Conservation (phyloP, 257 asterid species). For the Primulina tabacum region DNA sequence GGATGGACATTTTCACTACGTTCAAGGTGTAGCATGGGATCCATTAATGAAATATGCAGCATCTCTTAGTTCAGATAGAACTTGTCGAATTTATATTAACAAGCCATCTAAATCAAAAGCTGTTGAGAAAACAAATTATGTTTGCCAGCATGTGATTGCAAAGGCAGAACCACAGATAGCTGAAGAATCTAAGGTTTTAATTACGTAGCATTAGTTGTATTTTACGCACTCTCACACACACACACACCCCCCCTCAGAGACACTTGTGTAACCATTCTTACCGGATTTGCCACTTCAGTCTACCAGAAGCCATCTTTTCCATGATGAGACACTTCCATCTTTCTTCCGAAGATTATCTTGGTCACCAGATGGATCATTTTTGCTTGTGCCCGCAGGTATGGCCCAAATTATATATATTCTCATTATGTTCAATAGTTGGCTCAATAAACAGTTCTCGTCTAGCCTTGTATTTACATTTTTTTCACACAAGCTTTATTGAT, state of each 20-base stretch:
- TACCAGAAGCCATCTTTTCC: slow-evolving; percentile 76
- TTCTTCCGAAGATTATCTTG: slow-evolving; percentile 95
- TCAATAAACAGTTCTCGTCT: neutral
- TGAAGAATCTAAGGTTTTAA: slow-evolving; percentile 84
- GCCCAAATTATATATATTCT: neutral
- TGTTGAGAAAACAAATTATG: slow-evolving; percentile 63
- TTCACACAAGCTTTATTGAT: neutral
- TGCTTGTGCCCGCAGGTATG: slow-evolving; percentile 95
- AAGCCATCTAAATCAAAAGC: slow-evolving; percentile 82
- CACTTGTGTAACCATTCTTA: slow-evolving; percentile 22
- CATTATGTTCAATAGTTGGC: slow-evolving; percentile 14
- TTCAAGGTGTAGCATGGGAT: slow-evolving; percentile 98
- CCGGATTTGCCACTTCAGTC: slow-evolving; percentile 48
- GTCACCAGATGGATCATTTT: slow-evolving; percentile 97
- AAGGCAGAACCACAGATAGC: slow-evolving; percentile 55
- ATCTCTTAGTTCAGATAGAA: slow-evolving; percentile 94
- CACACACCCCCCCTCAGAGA: neutral
- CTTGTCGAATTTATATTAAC: slow-evolving; percentile 74
- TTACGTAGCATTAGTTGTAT: slow-evolving; percentile 7
- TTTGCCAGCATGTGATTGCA: slow-evolving; percentile 78
- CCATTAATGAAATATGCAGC: slow-evolving; percentile 82
- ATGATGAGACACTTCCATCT: slow-evolving; percentile 93
- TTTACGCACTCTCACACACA: slow-evolving; percentile 16
- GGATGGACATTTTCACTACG: slow-evolving; percentile 92
- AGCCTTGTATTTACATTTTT: neutral